Evolutionary conservation across 1,139 yeast species (phyloP), one percentile per base, ranked within the genome.

Genomic region (Lodderomyces parapsilosis): DNA sequence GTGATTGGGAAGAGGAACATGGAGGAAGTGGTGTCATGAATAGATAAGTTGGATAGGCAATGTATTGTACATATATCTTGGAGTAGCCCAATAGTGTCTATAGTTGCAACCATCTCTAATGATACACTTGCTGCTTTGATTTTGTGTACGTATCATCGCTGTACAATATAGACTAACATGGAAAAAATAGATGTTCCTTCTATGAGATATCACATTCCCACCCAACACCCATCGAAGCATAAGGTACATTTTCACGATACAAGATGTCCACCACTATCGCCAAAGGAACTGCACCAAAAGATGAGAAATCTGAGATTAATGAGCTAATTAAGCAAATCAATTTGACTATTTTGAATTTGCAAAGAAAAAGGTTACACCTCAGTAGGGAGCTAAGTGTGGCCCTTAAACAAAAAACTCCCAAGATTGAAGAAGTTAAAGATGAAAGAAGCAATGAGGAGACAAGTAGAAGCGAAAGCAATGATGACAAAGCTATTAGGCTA

Each of bases 1-100:
- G 73, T 40, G 81, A 82, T 11, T 86, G 89, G 87, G 89, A 84
- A 54, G 59, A 42, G 33, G 50, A 53, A 36, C 48, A 44, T 30
- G 54, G 54, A 6, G 51, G 53, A 4, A 24, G 32, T 15, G 52
- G 51, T 15, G 44, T 50, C 9, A 36, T 47, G 25, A 13, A 39
- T 32, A 28, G 27, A 20, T 37, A 4, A 63, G 69, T n/a, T n/a
- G n/a, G n/a, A n/a, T n/a, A n/a, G n/a, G n/a, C n/a, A n/a, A n/a
- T n/a, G n/a, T n/a, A n/a, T n/a, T n/a, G n/a, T n/a, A n/a, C n/a
- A n/a, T n/a, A n/a, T n/a, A n/a, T n/a, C n/a, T n/a, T n/a, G n/a
- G n/a, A n/a, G n/a, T n/a, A n/a, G n/a, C n/a, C n/a, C n/a, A n/a
- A n/a, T n/a, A n/a, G n/a, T n/a, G n/a, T n/a, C n/a, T n/a, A n/a